Conservation (phyloP, 257 asterid genomes). For the Oldenlandia corymbosa region DNA sequence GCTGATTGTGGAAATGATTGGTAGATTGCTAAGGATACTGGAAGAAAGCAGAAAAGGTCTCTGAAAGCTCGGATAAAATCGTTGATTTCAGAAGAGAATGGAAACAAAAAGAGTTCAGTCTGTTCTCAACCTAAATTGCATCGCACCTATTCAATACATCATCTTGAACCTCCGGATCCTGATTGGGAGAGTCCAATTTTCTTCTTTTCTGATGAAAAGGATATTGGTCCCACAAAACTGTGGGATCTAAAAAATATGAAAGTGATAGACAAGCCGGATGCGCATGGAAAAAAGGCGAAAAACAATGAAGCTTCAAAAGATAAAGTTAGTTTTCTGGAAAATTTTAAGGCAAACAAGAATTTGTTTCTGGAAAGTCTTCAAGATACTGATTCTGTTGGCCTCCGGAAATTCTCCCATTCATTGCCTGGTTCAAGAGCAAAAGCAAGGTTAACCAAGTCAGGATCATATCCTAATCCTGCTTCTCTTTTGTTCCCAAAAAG, state of each 20-base stretch:
- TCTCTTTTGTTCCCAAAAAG: slow-evolving; percentile 23
- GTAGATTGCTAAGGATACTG: slow-evolving; percentile 27
- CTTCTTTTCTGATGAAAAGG: slow-evolving; percentile 29
- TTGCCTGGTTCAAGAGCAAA: slow-evolving; percentile 25
- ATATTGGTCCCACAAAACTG: slow-evolving; percentile 17
- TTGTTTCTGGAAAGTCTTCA: slow-evolving; percentile 35
- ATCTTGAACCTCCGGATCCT: slow-evolving; percentile 38
- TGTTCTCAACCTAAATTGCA: slow-evolving; percentile 30
- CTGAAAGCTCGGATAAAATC: slow-evolving; percentile 53
- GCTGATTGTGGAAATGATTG: slow-evolving; percentile 10
- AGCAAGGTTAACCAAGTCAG: slow-evolving; percentile 46
- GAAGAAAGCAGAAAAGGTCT: slow-evolving; percentile 40
- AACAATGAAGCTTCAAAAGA: slow-evolving; percentile 18
- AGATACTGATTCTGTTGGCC: slow-evolving; percentile 29
- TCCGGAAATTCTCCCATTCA: slow-evolving; percentile 24
- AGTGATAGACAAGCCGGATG: slow-evolving; percentile 8
- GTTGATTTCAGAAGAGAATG: slow-evolving; percentile 32
- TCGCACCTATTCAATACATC: slow-evolving; percentile 61
- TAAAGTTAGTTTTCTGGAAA: slow-evolving; percentile 34
- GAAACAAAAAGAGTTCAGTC: slow-evolving; percentile 13
- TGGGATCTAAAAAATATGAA: slow-evolving; percentile 9
- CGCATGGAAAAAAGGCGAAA: background rate
- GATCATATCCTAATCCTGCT: slow-evolving; percentile 69
- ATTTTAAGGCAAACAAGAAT: slow-evolving; percentile 44
- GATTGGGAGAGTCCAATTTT: slow-evolving; percentile 38